Base-by-base conservation (phyloP, 148 eudicot species). In the Tetragonia tetragonoides region DNA sequence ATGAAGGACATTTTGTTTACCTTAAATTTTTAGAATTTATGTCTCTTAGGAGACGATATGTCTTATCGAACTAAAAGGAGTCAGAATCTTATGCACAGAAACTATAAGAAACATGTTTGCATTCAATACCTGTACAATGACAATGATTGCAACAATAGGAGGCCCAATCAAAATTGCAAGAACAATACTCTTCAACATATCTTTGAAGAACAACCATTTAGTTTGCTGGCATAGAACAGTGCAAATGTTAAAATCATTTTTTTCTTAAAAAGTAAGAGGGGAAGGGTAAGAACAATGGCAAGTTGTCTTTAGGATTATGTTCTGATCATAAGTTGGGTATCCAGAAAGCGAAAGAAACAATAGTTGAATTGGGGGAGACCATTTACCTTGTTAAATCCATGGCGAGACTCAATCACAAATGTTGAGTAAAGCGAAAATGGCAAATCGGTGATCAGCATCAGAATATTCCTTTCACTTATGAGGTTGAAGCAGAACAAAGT, bases 381-480 rank as follows among this genome's bases (percentile, higher is more conserved):
- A 78, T 72, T 7, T 66, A 96, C 99, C 85, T 96, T 93, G 86
- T 96, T 96, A 82, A 96, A 96, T 77, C 99, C 99, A 87, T 96
- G 99, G 67, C 94, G 93, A 76, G 97, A 88, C 88, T 96, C 99
- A 61, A 96, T 91, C 75, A 93, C 93, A 86, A 96, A 96, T 10
- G 99, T 96, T 75, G 97, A 93, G 82, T 90, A 95, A 18, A 95
- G 86, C 66, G 98, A 93, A 83, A 95, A 93, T 20, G 99, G 99
- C 85, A 95, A 82, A 82, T 95, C 99, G 42, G 98, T 95, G 28
- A 93, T 87, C 99, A 93, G 93, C 89, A 86, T 51, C 76, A 75
- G 46, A 44, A 70, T 68, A 75, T 34, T n/a, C 34, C 37, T 39
- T 66, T 44, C 62, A 70, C 54, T 54, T 65, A 77, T 81, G 68